Conservation (phyloP, 257 asterid species). For the Solanum stenotomum region DNA sequence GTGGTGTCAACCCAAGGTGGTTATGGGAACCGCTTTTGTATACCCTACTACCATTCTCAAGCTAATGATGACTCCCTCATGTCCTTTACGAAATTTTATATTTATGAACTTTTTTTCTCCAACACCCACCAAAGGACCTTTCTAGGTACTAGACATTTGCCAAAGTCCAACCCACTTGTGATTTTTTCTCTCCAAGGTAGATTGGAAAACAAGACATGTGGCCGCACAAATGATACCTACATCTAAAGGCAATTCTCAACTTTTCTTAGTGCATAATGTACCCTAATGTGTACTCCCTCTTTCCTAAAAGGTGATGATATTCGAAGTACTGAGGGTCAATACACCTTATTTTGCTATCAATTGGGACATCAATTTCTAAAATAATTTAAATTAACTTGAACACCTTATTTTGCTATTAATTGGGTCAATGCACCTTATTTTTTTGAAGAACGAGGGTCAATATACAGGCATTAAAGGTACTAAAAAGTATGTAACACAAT, state of each 20-base stretch:
- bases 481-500: not conserved
- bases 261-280: not conserved
- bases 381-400: not conserved
- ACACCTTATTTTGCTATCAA: not conserved
- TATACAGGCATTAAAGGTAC: not conserved
- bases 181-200: not conserved
- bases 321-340: not conserved
- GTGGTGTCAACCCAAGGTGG: not conserved
- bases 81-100: not conserved
- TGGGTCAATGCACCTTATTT: not conserved
- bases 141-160: not conserved
- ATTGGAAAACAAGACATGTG: not conserved
- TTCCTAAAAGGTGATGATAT: not conserved
- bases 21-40: not conserved
- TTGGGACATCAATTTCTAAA: not conserved
- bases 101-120: not conserved
- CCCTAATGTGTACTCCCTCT: not conserved
- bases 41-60: not conserved
- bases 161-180: not conserved
- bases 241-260: not conserved
- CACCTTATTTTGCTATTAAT: not conserved
- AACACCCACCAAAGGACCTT: not conserved
- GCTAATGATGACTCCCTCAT: not conserved
- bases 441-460: not conserved
- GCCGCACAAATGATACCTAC: not conserved